Base-by-base conservation (phyloP, 202 grass and related monocot genomes). In the Schoenoplectus tabernaemontani region DNA sequence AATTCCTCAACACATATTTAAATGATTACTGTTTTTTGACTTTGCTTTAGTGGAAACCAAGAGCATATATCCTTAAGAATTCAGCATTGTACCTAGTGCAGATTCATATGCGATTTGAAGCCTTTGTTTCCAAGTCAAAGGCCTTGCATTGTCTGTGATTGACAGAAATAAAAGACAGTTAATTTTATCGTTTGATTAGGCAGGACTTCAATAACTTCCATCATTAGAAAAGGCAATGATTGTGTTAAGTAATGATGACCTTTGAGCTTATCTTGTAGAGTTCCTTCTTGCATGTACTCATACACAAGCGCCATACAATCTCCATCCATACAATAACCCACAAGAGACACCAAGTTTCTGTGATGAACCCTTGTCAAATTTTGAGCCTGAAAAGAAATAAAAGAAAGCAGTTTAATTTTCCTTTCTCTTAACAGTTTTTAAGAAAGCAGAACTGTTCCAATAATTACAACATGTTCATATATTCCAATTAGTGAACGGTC, bases 31-130 rank as follows among this genome's bases (percentile, higher is more conserved):
- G 50, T 53, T 5, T 53, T 53, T 53, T 53, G 15, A 17, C 15
- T 3, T 57, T 57, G 53, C 15, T 57, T n/a, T 22, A 57, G 19
- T 57, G 4, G n/a, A 57, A 57, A 57, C 19, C 0, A 57, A 57
- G n/a, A 57, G 5, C 5, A 57, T 1, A 6, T 56, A 6, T 56
- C 19, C 0, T 57, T 57, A 20, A 57, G 4, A 57, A 57, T 20
- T 7, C 16, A 57, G 53, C 16, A 43, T 69, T 42, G 11, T 59
- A 61, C 44, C 87, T 86, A 79, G 75, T 3, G 87, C 80, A 42
- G 87, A 68, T 72, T 77, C 87, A 24, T 83, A 44, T 67, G 80
- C 65, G 54, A 89, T 86, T 57, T 30, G 74, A 15, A 89, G 66
- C 17, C 83, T 53, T 61, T 80, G 12, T 38, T 32, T 64, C 87